These are phyloP conservation scores for Penicillium goetzii DNA, from an alignment of 495 filamentous ascomycete genomes.

Conservation along the genomic window DNA sequence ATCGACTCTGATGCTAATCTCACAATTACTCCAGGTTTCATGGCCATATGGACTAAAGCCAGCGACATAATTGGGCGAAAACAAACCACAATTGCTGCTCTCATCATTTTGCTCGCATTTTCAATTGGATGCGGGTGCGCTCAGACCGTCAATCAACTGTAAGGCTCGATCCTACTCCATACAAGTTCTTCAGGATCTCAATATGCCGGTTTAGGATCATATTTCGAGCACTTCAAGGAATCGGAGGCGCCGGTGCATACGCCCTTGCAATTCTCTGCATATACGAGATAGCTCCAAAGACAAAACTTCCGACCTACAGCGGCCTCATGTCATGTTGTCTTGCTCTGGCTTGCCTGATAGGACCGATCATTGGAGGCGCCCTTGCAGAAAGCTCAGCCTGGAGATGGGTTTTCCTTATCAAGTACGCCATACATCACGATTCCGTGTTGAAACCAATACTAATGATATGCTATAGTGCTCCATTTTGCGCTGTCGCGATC, in stretches of 20 bases:
- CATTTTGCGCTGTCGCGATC: slow-evolving; percentile 30
- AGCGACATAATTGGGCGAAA: slow-evolving; percentile 64
- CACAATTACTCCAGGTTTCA: slow-evolving; percentile 42
- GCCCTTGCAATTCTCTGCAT: slow-evolving; percentile 52
- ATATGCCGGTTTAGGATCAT: slow-evolving; percentile 46
- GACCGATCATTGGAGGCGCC: slow-evolving; percentile 64
- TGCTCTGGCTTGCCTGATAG: slow-evolving; percentile 41
- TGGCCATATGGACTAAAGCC: slow-evolving; percentile 61
- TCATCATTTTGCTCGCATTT: slow-evolving; percentile 57
- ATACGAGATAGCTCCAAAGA: slow-evolving; percentile 53
- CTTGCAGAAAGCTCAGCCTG: slow-evolving; percentile 59
- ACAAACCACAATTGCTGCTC: slow-evolving; percentile 48
- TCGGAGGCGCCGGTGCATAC: slow-evolving; percentile 59
- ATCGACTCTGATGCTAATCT: not conserved
- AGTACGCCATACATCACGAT: slow-evolving; percentile 36
- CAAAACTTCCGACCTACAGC: slow-evolving; percentile 49
- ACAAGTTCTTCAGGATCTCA: not conserved
- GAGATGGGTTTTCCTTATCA: slow-evolving; percentile 68
- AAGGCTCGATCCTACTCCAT: slow-evolving; percentile 10
- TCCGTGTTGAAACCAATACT: not conserved
- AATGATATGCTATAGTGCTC: slow-evolving; percentile 15
- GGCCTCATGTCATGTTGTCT: slow-evolving; percentile 52
- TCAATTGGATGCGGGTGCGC: slow-evolving; percentile 61
- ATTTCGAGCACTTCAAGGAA: slow-evolving; percentile 59
- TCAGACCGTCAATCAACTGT: slow-evolving; percentile 56